phyloP scores from a whole-genome alignment of 2,329 filamentous ascomycete species.

The Pseudogymnoascus sp. region DNA sequence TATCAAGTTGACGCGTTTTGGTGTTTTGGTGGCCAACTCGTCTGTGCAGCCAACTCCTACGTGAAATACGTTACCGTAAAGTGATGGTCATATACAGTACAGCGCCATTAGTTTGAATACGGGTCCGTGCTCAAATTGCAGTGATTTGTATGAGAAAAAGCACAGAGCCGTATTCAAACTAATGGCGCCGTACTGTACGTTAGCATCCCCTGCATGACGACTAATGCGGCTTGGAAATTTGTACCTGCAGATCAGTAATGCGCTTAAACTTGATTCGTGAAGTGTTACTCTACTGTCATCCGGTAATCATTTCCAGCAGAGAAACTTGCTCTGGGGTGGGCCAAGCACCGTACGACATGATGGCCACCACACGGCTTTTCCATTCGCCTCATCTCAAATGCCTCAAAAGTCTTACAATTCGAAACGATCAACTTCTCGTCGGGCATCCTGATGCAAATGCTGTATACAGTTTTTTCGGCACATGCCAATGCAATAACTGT shows the following conservation, averaged over 20 bases:
- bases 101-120: no score
- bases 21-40: no score
- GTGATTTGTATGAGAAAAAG: no score
- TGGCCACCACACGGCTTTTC: not conserved
- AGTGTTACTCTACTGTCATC: not conserved
- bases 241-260: not conserved
- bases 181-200: no score
- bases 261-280: conserved; percentile 3
- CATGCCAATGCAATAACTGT: not conserved
- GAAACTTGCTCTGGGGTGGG: not conserved
- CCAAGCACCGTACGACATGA: not conserved
- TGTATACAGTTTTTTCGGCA: not conserved
- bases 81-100: no score
- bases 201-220: not conserved
- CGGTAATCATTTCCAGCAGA: not conserved
- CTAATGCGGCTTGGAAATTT: not conserved
- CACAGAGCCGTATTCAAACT: no score
- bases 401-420: not conserved
- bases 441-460: not conserved
- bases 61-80: no score
- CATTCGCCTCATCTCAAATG: not conserved
- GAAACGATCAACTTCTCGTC: not conserved
- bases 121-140: no score
- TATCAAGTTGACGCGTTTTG: no score
- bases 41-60: no score